Conservation (phyloP, 2,329 filamentous ascomycete species). For the Didymosphaeria variabile region DNA sequence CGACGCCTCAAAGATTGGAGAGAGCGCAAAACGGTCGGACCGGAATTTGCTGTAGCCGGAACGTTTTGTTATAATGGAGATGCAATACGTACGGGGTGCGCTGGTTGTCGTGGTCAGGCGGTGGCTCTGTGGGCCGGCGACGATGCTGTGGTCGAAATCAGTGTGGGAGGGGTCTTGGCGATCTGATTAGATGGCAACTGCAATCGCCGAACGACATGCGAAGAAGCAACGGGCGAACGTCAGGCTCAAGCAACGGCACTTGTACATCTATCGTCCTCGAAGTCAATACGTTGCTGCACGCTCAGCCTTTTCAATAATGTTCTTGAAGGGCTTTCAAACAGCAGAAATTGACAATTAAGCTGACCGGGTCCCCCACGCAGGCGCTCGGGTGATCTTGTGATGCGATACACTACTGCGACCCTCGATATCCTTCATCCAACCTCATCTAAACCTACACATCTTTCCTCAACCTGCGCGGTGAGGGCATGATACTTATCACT, state of each 20-base stretch:
- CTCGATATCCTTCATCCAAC: constrained; percentile 2
- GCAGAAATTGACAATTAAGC: neutral
- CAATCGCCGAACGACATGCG: constrained; percentile 3
- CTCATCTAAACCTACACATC: neutral
- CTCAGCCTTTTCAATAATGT: no score
- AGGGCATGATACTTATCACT: neutral
- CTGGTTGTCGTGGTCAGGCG: constrained; percentile 25
- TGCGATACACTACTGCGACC: constrained; percentile 13
- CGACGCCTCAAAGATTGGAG: constrained; percentile 19
- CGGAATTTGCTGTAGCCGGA: constrained; percentile 8
- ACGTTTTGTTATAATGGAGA: constrained; percentile 11
- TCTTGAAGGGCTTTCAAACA: neutral
- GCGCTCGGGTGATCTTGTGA: constrained; percentile 14
- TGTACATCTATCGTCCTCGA: neutral
- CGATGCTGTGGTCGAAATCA: constrained; percentile 36
- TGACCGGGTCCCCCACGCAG: neutral
- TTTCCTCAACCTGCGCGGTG: neutral
- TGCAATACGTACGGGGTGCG: constrained; percentile 46
- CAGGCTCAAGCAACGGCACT: neutral
- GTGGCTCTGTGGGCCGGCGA: constrained; percentile 41
- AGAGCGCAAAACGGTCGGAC: neutral
- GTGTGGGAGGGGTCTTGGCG: constrained; percentile 36
- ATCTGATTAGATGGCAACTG: constrained; percentile 29
- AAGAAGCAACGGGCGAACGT: neutral
- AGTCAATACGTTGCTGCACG: neutral